Conservation (phyloP, 495 filamentous ascomycete species). For the Venustampulla echinocandica region DNA sequence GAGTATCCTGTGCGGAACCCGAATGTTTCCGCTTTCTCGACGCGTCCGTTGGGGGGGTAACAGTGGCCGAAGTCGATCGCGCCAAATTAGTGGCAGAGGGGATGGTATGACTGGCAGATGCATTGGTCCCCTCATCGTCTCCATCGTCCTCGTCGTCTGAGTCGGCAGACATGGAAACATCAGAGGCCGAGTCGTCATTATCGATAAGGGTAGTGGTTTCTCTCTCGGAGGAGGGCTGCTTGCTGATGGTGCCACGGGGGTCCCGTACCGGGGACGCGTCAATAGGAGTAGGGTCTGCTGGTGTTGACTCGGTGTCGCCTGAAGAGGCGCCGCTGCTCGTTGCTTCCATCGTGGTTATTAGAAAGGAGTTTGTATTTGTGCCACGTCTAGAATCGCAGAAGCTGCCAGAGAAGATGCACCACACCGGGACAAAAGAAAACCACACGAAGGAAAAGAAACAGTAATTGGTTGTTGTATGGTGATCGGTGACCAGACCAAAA, state of each 20-base stretch:
- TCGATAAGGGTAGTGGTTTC: not conserved
- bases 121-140: not conserved
- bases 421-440: conserved; percentile 9
- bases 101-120: conserved; percentile 1
- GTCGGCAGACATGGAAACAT: conserved; percentile 23
- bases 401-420: not conserved
- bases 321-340: conserved; percentile 7
- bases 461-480: conserved; percentile 9
- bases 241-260: not conserved
- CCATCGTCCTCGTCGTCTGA: conserved; percentile 17
- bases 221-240: not conserved
- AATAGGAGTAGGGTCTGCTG: conserved; percentile 16
- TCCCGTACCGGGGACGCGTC: conserved; percentile 14
- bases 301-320: conserved; percentile 9
- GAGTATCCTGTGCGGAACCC: conserved; percentile 5
- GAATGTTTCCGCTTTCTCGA: conserved; percentile 34
- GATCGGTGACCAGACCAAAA: conserved; percentile 19
- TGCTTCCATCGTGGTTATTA: conserved; percentile 8
- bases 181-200: conserved; percentile 20
- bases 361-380: not conserved
- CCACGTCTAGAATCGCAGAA: not conserved
- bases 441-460: conserved; percentile 11
- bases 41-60: not conserved
- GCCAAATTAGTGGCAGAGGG: not conserved
- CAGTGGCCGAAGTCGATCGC: not conserved